Conservation (phyloP, 768 basidiomycete genomes). For the Mycena vitilis region DNA sequence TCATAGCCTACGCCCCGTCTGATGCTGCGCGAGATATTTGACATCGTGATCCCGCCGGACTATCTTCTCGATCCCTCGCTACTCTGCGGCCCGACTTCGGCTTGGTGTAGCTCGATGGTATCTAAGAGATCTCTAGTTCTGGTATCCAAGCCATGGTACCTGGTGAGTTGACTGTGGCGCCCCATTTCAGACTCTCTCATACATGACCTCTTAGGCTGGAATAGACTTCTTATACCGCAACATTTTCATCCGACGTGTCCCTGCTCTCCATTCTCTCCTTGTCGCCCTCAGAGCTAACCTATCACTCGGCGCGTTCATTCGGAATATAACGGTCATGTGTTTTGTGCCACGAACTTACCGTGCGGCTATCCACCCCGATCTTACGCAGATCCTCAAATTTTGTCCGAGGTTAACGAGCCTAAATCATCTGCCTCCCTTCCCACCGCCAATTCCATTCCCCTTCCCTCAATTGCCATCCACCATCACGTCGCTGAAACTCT, state of each 20-base stretch:
- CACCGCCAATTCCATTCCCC: not conserved
- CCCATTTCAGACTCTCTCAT: not conserved
- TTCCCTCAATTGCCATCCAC: constrained; percentile 1
- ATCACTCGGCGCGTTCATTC: not conserved
- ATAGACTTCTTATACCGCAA: constrained; percentile 7
- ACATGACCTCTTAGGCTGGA: not conserved
- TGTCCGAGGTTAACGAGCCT: not conserved
- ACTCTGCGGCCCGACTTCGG: not conserved
- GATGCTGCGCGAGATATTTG: not conserved
- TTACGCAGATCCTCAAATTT: not conserved
- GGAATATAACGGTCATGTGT: not conserved
- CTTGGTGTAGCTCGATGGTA: constrained; percentile 10
- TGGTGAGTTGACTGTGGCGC: not conserved
- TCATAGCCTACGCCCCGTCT: not conserved
- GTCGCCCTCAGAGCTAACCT: not conserved
- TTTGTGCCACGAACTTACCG: not conserved
- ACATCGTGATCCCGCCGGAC: not conserved
- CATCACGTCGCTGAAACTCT: not conserved
- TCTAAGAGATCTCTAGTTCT: not conserved
- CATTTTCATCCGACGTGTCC: not conserved
- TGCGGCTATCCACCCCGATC: not conserved
- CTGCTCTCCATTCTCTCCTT: not conserved
- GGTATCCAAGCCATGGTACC: constrained; percentile 1
- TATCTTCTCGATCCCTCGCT: not conserved
- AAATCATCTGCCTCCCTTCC: constrained; percentile 1